Evolutionary conservation across 2,329 filamentous ascomycete genomes (phyloP), one percentile per base, ranked within the genome.

Genomic region (Rutstroemia sp.): DNA sequence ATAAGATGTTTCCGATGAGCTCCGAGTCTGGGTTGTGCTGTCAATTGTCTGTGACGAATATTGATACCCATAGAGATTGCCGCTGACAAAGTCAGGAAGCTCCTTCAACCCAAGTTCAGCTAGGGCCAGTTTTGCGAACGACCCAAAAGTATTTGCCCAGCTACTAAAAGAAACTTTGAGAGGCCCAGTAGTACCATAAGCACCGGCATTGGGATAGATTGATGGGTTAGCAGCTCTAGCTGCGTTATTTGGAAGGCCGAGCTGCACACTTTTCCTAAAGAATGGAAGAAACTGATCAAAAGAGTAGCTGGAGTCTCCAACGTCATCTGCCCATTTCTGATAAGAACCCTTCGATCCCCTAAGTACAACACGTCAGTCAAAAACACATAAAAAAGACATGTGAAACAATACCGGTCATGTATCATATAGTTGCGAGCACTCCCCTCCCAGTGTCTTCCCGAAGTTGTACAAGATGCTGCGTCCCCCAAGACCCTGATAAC

Each of bases 271-370:
- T 57, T 73, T 76, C 39, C 67, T 66, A 54, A 78, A 72, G 65
- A 75, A 81, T 2, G 74, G 74, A 16, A 75, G 67, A 30, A 79
- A 70, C 9, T 71, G 71, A 4, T 75, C 65, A 55, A 75, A 77
- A 58, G 71, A 72, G 71, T 78, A 82, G 2, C 69, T 65, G 1
- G 71, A 49, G 53, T 80, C 76, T 2, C 67, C 70, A 0, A 72
- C 68, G 2, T 70, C 61, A 34, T 69, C 62, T 2, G 70, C 74
- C 77, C 77, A 79, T 46, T 71, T 68, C 21, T 79, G 71, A 59
- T 23, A 73, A 5, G 58, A 45, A 3, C 45, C 55, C 18, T 38
- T 51, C 8, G 63, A 61, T 12, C 47, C 49, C 2, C 34, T 42
- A n/a, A 39, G 37, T n/a, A 39, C 37, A 39, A 39, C 10, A 39